phyloP scores from a whole-genome alignment of 2,329 filamentous ascomycete species.

The Diaporthe sp. region DNA sequence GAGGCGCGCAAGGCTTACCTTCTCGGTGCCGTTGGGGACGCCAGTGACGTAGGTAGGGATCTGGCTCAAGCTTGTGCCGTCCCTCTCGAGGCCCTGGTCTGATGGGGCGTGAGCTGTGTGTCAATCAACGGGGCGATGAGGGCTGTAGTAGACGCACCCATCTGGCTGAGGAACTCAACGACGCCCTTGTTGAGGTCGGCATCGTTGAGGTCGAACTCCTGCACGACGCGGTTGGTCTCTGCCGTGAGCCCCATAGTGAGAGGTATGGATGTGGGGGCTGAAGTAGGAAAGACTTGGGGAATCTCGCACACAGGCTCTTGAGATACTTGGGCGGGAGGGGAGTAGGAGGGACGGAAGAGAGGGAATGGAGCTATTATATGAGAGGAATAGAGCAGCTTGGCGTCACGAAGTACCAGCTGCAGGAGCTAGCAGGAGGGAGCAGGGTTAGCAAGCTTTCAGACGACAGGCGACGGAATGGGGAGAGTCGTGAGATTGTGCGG shows the following conservation, averaged over 20 bases:
- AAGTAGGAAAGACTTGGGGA: conserved; percentile 63
- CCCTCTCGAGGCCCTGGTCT: conserved; percentile 85
- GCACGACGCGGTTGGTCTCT: conserved; percentile 83
- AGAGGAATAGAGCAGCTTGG: conserved; percentile 54
- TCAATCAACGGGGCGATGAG: conserved; percentile 18
- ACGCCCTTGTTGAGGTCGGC: conserved; percentile 84
- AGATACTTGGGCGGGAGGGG: conserved; percentile 53
- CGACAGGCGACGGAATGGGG: conserved; percentile 25
- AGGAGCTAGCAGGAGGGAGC: conserved; percentile 52
- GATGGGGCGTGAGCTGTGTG: conserved; percentile 30
- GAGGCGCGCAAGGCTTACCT: conserved; percentile 65
- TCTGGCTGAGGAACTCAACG: conserved; percentile 86
- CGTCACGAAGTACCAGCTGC: conserved; percentile 63
- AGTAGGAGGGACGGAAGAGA: conserved; percentile 50
- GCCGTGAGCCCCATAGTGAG: conserved; percentile 71
- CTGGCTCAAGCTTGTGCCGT: conserved; percentile 87
- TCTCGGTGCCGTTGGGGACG: conserved; percentile 97
- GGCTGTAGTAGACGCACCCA: conserved; percentile 63
- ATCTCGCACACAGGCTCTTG: conserved; percentile 65
- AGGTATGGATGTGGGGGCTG: conserved; percentile 63
- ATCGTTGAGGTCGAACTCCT: conserved; percentile 86
- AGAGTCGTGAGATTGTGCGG: conserved; percentile 35
- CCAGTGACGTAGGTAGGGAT: conserved; percentile 97
- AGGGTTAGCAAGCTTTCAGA: conserved; percentile 43
- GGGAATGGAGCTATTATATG: conserved; percentile 44